Evolutionary conservation across 192 early-diverging fungal genomes (phyloP).

Genomic region (Coemansia biformis): DNA sequence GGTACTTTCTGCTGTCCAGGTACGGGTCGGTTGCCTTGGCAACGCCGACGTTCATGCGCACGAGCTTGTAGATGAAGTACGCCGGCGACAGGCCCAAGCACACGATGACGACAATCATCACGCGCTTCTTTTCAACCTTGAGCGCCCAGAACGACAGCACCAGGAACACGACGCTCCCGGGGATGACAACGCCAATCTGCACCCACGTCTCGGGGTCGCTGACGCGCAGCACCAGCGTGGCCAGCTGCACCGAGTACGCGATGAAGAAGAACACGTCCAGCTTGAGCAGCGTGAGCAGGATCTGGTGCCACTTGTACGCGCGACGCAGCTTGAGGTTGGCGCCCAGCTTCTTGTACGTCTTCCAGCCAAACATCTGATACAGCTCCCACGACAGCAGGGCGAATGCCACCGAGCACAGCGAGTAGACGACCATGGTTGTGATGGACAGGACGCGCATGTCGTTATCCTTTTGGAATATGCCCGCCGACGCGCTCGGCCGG

Average conservation of each 20-base stretch:
- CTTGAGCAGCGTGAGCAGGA: conserved; percentile 76
- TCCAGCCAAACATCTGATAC: conserved; percentile 81
- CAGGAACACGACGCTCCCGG: conserved; percentile 50
- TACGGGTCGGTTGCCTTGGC: conserved; percentile 48
- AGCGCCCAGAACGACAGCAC: conserved; percentile 51
- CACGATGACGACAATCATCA: conserved; percentile 50
- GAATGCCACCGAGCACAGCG: conserved; percentile 47
- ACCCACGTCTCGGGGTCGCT: conserved; percentile 54
- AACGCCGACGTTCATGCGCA: conserved; percentile 52
- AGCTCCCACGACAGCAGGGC: conserved; percentile 51
- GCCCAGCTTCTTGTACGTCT: conserved; percentile 78
- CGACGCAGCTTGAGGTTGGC: conserved; percentile 71
- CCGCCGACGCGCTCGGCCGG: conserved; percentile 39
- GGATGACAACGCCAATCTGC: conserved; percentile 54
- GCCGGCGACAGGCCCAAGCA: conserved; percentile 43
- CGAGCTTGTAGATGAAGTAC: conserved; percentile 54
- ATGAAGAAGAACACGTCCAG: conserved; percentile 78
- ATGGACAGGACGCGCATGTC: conserved; percentile 48
- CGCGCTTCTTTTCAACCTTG: conserved; percentile 38
- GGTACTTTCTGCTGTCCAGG: conserved; percentile 48
- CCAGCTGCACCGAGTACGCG: conserved; percentile 71
- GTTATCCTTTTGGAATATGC: conserved; percentile 51
- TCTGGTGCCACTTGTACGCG: conserved; percentile 71
- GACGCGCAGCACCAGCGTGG: conserved; percentile 56
- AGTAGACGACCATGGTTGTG: conserved; percentile 49